Evolutionary conservation across 768 basidiomycete species (phyloP).

Genomic region (Kwoniella europaea): DNA sequence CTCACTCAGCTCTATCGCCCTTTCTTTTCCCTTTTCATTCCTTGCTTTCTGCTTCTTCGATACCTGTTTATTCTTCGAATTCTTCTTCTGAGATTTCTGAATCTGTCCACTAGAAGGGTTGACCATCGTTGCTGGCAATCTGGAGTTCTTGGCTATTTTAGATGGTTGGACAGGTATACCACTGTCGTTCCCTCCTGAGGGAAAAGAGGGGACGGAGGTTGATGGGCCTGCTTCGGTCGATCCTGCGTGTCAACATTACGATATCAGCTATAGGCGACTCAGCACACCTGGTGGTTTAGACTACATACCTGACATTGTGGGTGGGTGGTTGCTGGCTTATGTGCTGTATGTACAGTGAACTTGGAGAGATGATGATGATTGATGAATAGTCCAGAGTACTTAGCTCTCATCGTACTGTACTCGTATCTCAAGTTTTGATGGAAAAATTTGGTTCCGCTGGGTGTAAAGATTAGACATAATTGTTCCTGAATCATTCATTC

Average conservation of each 20-base stretch:
- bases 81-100: conserved; percentile 34
- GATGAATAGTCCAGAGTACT: too few relatives aligned
- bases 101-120: conserved; percentile 28
- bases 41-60: conserved; percentile 39
- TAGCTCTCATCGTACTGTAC: too few relatives aligned
- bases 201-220: not conserved
- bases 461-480: not conserved
- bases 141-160: conserved; percentile 45
- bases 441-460: not conserved
- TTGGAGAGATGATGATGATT: too few relatives aligned
- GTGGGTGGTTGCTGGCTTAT: not conserved
- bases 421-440: not conserved
- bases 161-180: conserved; percentile 21
- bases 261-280: too few relatives aligned
- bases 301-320: not conserved
- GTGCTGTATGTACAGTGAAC: not conserved
- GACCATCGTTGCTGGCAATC: conserved; percentile 51
- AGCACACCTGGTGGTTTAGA: too few relatives aligned
- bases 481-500: not conserved
- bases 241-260: too few relatives aligned
- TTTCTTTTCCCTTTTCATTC: conserved; percentile 44
- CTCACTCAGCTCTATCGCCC: conserved; percentile 41
- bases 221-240: not conserved
- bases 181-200: not conserved
- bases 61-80: conserved; percentile 26